phyloP scores from a whole-genome alignment of 305 asterid species.

The Nicotiana rustica region DNA sequence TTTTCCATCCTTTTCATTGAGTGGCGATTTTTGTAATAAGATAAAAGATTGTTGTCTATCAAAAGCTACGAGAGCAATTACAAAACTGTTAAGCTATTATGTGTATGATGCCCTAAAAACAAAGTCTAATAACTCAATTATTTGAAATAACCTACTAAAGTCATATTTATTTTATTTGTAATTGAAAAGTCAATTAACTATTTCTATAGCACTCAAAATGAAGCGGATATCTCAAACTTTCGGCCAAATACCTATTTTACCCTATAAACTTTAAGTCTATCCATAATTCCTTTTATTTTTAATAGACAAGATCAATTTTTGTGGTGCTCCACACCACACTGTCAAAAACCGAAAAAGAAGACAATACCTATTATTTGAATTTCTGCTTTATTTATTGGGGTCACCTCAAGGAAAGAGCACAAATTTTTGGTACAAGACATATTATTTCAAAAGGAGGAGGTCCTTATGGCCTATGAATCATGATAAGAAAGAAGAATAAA shows the following conservation, averaged over 20 bases:
- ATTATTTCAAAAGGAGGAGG: background rate
- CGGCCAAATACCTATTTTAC: too few relatives aligned
- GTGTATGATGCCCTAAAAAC: too few relatives aligned
- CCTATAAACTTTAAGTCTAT: too few relatives aligned
- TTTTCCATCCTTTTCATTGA: background rate
- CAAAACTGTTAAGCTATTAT: background rate
- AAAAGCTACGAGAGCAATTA: background rate
- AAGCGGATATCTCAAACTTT: too few relatives aligned
- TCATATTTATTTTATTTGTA: too few relatives aligned
- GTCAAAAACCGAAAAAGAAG: background rate
- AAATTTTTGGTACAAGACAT: conserved; percentile 34
- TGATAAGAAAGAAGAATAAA: background rate
- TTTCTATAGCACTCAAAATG: too few relatives aligned
- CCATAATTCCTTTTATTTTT: background rate
- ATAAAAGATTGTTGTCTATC: background rate
- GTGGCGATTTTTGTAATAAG: background rate
- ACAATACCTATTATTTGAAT: conserved; percentile 22
- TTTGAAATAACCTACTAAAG: too few relatives aligned
- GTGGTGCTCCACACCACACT: background rate
- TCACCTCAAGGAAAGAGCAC: conserved; percentile 38
- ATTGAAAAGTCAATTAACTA: too few relatives aligned
- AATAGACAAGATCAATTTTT: background rate
- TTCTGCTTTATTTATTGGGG: conserved; percentile 34
- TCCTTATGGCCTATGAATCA: background rate
- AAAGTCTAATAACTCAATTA: too few relatives aligned